phyloP scores from a whole-genome alignment of 2,329 filamentous ascomycete genomes.

The Alternaria burnsii region DNA sequence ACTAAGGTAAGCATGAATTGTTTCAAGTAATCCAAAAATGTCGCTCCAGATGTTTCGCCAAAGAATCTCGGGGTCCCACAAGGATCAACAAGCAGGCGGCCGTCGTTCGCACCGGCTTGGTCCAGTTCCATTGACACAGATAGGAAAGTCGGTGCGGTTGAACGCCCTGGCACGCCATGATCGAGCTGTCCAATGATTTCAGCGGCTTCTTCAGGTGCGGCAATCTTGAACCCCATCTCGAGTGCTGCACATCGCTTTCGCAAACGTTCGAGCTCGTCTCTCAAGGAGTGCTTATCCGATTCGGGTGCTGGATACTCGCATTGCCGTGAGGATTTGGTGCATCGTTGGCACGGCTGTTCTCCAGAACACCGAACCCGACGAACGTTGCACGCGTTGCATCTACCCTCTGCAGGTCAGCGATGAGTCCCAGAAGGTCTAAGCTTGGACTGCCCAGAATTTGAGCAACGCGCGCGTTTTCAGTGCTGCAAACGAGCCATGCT shows the following conservation, averaged over 20 bases:
- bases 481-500: constrained; percentile 3
- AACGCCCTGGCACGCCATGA: constrained; percentile 14
- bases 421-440: not conserved
- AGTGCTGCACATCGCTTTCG: constrained; percentile 32
- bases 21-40: constrained; percentile 38
- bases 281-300: constrained; percentile 27
- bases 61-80: constrained; percentile 30
- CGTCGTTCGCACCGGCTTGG: constrained; percentile 14
- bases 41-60: constrained; percentile 38
- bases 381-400: constrained; percentile 40
- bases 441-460: not conserved
- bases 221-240: constrained; percentile 26
- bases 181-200: constrained; percentile 24
- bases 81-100: constrained; percentile 31
- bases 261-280: constrained; percentile 34
- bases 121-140: constrained; percentile 17
- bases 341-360: constrained; percentile 38
- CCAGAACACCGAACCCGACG: constrained; percentile 38
- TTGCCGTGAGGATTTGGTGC: constrained; percentile 23
- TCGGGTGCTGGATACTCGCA: constrained; percentile 37
- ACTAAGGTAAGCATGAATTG: constrained; percentile 37
- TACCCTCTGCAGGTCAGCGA: constrained; percentile 18
- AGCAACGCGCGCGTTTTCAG: not conserved
- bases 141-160: constrained; percentile 16
- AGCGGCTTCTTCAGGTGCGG: constrained; percentile 25